Percentiles rank a stretch among this genome's conserved stretches.
These are phyloP conservation scores for Talaromyces piceae DNA, from an alignment of 2,329 filamentous ascomycete species.

Conservation along the genomic window DNA sequence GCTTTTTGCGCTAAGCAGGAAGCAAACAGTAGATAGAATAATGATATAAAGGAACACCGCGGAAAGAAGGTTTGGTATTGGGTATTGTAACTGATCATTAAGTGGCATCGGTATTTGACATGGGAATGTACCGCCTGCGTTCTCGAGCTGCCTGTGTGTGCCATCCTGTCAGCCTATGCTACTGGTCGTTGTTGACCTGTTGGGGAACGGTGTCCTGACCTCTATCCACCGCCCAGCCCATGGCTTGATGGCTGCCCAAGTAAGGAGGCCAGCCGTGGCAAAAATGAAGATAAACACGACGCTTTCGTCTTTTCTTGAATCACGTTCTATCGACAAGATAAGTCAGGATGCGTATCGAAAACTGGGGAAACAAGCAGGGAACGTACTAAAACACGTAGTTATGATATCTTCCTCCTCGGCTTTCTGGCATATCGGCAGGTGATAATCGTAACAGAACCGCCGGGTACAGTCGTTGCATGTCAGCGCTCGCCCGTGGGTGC, in stretches of 20 bases:
- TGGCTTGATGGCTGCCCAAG: constrained; percentile 54
- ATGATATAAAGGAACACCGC: not conserved
- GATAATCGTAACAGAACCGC: constrained; percentile 58
- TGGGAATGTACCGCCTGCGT: constrained; percentile 45
- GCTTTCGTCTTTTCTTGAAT: constrained; percentile 59
- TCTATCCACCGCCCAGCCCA: constrained; percentile 52
- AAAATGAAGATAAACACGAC: constrained; percentile 61
- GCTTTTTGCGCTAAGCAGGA: not conserved
- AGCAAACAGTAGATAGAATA: not conserved
- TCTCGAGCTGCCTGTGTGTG: constrained; percentile 37
- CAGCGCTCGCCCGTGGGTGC: constrained; percentile 32
- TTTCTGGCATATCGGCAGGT: constrained; percentile 54
- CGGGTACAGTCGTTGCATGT: constrained; percentile 62
- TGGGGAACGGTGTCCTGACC: constrained; percentile 25
- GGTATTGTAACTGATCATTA: constrained; percentile 1
- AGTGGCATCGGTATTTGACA: constrained; percentile 22
- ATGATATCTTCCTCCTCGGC: constrained; percentile 58
- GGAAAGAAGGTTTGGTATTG: not conserved
- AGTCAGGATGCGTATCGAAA: constrained; percentile 8
- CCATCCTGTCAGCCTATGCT: constrained; percentile 6
- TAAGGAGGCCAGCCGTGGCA: constrained; percentile 53
- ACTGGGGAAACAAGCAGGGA: not conserved
- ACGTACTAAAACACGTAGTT: constrained; percentile 57
- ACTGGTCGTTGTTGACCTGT: not conserved
- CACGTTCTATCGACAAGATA: constrained; percentile 43